A percentile compares a stretch with the other conserved stretches of the same genome.
Conservation (phyloP, 2,329 filamentous ascomycete species). For the Alternaria arborescens region DNA sequence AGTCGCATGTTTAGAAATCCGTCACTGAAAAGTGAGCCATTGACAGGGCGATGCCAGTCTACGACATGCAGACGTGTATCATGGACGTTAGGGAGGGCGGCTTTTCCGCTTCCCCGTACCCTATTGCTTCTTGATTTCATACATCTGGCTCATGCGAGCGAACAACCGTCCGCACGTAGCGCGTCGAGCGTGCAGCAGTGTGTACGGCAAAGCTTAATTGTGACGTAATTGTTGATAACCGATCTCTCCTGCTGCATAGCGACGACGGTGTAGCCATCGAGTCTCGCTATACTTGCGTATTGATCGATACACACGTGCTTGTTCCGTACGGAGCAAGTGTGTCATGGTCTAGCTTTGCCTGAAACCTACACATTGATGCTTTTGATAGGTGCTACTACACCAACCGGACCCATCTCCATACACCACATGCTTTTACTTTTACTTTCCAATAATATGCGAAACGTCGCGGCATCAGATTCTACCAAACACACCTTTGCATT, state of each 20-base stretch:
- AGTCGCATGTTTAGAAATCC: not conserved
- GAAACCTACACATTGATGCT: slow-evolving; percentile 1
- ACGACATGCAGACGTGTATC: not conserved
- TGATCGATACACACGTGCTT: not conserved
- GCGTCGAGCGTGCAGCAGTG: not conserved
- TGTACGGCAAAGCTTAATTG: not conserved
- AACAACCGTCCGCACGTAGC: not conserved
- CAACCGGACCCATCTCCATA: not conserved
- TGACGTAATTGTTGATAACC: slow-evolving; percentile 2
- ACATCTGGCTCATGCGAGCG: not conserved
- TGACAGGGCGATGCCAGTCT: slow-evolving; percentile 1
- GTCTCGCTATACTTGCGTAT: not conserved
- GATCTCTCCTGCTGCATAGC: not conserved
- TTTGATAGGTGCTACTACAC: not conserved
- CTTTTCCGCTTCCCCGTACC: slow-evolving; percentile 7
- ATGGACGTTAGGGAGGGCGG: not conserved
- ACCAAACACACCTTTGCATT: not conserved
- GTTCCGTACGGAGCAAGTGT: not conserved
- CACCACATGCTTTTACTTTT: slow-evolving; percentile 1
- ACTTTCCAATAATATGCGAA: not conserved
- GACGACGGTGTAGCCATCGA: not conserved
- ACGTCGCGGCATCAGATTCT: not conserved
- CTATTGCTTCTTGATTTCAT: not conserved
- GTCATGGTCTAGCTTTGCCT: not conserved
- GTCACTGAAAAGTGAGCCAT: not conserved